Conservation (phyloP, 2,329 filamentous ascomycete species). For the Calcarisporium arbuscula region DNA sequence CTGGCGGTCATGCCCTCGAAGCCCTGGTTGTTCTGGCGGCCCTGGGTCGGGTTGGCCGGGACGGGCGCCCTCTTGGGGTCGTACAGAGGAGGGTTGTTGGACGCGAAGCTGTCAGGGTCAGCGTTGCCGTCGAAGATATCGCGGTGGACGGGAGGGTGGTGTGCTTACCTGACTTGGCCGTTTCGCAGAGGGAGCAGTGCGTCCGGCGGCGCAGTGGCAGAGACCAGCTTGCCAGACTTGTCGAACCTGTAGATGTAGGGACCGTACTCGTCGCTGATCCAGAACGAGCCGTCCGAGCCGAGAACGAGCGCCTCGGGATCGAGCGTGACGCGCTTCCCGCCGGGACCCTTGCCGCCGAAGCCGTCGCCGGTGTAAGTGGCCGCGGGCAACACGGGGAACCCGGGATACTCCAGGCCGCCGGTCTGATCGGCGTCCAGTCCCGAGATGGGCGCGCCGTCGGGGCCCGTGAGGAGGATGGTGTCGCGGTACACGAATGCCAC, state of each 20-base stretch:
- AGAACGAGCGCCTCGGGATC: constrained; percentile 64
- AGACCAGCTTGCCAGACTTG: constrained; percentile 49
- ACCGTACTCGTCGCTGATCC: constrained; percentile 66
- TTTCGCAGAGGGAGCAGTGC: constrained; percentile 61
- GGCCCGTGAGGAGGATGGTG: constrained; percentile 58
- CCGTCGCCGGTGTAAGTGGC: constrained; percentile 61
- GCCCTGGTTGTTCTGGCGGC: constrained; percentile 69
- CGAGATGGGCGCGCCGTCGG: constrained; percentile 54
- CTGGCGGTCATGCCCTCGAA: constrained; percentile 63
- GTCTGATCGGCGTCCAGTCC: constrained; percentile 55
- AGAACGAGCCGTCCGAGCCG: constrained; percentile 54
- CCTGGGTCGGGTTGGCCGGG: constrained; percentile 52
- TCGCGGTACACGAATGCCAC: constrained; percentile 56
- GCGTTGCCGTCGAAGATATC: not conserved
- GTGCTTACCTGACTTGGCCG: constrained; percentile 28
- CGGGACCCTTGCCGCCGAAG: constrained; percentile 55
- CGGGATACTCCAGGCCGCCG: constrained; percentile 46
- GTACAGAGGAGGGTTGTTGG: constrained; percentile 58
- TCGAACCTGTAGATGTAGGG: constrained; percentile 65
- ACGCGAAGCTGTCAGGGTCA: constrained; percentile 50
- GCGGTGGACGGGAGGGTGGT: too few relatives aligned
- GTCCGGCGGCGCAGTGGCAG: constrained; percentile 57
- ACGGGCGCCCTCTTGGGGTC: constrained; percentile 37
- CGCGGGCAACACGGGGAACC: constrained; percentile 56
- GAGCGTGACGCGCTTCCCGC: constrained; percentile 52